A percentile compares a stretch with the other conserved stretches of the same genome.
Evolutionary conservation across 441 rosid species (phyloP).

Genomic region (Pelargonium australe): DNA sequence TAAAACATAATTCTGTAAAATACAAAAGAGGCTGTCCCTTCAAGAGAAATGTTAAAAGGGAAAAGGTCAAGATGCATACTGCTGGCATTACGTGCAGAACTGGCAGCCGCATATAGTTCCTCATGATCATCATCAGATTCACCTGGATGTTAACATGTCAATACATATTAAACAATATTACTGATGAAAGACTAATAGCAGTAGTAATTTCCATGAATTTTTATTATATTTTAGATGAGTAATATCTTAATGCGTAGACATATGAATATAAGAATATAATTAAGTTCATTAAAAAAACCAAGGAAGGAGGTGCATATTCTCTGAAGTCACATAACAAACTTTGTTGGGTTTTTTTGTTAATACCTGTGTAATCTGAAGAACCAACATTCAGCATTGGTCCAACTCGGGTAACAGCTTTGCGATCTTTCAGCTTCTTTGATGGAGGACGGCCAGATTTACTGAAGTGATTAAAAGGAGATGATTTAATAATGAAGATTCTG

Average conservation of each 20-base stretch:
- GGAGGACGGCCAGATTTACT: constrained; percentile 84
- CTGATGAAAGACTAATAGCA: background rate
- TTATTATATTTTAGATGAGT: background rate
- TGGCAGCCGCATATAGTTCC: constrained; percentile 76
- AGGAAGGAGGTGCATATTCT: background rate
- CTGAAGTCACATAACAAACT: background rate
- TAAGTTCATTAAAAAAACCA: background rate
- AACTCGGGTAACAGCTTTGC: constrained; percentile 51
- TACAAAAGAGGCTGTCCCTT: constrained; percentile 8
- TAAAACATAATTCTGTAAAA: background rate
- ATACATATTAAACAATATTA: background rate
- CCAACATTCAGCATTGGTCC: constrained; percentile 37
- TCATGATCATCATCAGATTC: constrained; percentile 85
- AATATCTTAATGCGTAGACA: background rate
- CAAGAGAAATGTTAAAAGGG: background rate
- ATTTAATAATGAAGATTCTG: constrained; percentile 13
- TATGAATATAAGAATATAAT: background rate
- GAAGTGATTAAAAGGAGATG: constrained; percentile 25
- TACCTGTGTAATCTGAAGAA: constrained; percentile 62
- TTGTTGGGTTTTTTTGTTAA: background rate
- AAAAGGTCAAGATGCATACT: constrained; percentile 37
- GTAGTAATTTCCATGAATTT: background rate
- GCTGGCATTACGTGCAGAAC: constrained; percentile 59
- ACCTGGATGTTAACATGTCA: constrained; percentile 43
- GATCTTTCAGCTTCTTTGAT: constrained; percentile 70